phyloP scores from a whole-genome alignment of 2,329 filamentous ascomycete genomes.

The Penicillium sp. region DNA sequence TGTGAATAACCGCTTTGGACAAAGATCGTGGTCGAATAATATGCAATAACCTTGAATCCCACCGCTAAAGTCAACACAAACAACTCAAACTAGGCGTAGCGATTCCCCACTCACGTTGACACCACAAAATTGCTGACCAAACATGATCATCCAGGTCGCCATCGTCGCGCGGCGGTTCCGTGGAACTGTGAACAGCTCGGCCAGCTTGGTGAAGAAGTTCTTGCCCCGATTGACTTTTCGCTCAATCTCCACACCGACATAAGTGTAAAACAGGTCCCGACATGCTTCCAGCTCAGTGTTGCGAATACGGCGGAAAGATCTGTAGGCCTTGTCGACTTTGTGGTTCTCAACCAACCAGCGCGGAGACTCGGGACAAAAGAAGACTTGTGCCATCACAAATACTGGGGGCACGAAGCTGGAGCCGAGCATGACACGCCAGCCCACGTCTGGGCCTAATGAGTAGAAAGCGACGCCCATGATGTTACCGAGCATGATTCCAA shows the following conservation, averaged over 20 bases:
- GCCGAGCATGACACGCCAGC: slow-evolving; percentile 65
- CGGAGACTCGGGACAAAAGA: slow-evolving; percentile 55
- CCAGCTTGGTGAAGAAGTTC: slow-evolving; percentile 48
- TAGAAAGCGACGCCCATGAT: slow-evolving; percentile 41
- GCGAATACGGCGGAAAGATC: not conserved
- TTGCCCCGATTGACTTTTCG: slow-evolving; percentile 46
- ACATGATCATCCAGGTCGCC: slow-evolving; percentile 59
- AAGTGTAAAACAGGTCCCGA: slow-evolving; percentile 52
- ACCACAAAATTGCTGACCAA: slow-evolving; percentile 55
- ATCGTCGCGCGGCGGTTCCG: slow-evolving; percentile 57
- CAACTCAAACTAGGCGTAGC: not conserved
- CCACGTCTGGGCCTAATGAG: slow-evolving; percentile 39
- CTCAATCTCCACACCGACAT: slow-evolving; percentile 57
- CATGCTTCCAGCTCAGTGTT: slow-evolving; percentile 47
- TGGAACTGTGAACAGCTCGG: slow-evolving; percentile 56
- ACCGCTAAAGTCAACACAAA: not conserved
- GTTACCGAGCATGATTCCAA: slow-evolving; percentile 45
- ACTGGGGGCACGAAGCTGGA: slow-evolving; percentile 57
- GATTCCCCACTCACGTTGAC: slow-evolving; percentile 37
- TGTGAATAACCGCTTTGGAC: slow-evolving; percentile 48
- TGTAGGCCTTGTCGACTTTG: slow-evolving; percentile 42
- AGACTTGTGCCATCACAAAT: slow-evolving; percentile 55
- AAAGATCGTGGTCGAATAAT: slow-evolving; percentile 60
- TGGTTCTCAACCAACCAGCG: slow-evolving; percentile 48
- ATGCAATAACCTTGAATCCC: slow-evolving; percentile 44